Percentiles rank a stretch among this genome's conserved stretches.
Conservation (phyloP, 2,329 filamentous ascomycete genomes). For the Botrytis elliptica region DNA sequence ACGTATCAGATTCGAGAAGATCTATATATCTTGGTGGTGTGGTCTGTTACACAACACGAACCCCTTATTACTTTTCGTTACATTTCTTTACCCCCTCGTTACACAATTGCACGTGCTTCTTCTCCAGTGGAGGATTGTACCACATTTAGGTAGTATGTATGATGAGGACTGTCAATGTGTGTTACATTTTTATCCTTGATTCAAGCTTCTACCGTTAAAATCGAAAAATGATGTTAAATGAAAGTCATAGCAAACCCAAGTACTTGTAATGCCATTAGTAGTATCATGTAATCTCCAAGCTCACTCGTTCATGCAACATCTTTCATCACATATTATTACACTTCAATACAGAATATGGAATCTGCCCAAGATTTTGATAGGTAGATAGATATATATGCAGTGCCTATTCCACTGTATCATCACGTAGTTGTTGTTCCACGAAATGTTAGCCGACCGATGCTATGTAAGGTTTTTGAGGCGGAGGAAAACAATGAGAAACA, state of each 20-base stretch:
- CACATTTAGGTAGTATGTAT: neutral
- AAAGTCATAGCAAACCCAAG: neutral
- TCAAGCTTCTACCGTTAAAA: neutral
- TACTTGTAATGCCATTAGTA: neutral
- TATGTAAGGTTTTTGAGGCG: neutral
- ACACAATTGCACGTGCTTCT: neutral
- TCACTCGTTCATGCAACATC: neutral
- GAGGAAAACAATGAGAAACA: neutral
- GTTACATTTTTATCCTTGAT: accelerated
- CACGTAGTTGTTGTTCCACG: neutral
- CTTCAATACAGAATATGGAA: too few species aligned
- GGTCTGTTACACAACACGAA: neutral
- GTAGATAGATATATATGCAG: neutral
- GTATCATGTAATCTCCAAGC: neutral
- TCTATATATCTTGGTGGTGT: neutral
- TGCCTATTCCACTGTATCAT: neutral
- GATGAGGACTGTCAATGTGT: accelerated
- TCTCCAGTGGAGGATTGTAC: neutral
- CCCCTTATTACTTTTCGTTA: neutral
- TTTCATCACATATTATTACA: neutral
- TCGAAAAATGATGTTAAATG: too few species aligned
- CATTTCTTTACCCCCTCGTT: neutral
- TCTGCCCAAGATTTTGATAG: neutral
- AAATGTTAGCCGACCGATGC: neutral
- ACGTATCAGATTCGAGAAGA: neutral